A percentile compares a stretch with the other conserved stretches of the same genome.
Evolutionary conservation across 768 basidiomycete genomes (phyloP).

Genomic region (Phaeolepiota aurea): DNA sequence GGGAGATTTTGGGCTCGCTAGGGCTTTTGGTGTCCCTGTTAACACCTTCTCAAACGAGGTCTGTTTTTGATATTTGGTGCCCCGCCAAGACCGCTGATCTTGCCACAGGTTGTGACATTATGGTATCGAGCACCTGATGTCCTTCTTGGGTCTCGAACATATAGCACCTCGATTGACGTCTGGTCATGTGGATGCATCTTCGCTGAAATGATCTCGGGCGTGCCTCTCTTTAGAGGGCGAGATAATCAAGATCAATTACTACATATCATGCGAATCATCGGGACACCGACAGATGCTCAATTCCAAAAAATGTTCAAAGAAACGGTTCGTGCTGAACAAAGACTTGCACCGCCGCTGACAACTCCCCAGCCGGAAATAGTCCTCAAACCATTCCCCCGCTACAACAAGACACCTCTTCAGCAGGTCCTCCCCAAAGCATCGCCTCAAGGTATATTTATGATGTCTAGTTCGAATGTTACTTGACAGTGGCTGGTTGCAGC

Average conservation of each 20-base stretch:
- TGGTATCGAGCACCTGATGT: conserved; percentile 99
- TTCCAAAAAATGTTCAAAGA: conserved; percentile 85
- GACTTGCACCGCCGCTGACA: conserved; percentile 3
- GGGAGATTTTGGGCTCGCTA: conserved; percentile 94
- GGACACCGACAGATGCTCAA: conserved; percentile 85
- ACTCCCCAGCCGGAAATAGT: conserved; percentile 68
- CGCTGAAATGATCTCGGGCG: conserved; percentile 98
- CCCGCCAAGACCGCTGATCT: conserved; percentile 5
- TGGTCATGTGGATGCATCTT: conserved; percentile 99
- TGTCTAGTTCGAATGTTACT: too few relatives aligned
- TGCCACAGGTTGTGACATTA: conserved; percentile 79
- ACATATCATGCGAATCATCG: conserved; percentile 95
- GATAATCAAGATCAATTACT: conserved; percentile 98
- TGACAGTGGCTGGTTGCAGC: too few relatives aligned
- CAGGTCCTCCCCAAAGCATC: conserved; percentile 83
- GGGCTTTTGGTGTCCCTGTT: conserved; percentile 97
- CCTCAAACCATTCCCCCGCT: conserved; percentile 79
- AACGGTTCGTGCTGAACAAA: conserved; percentile 46
- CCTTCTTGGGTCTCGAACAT: conserved; percentile 91
- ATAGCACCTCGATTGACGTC: conserved; percentile 96
- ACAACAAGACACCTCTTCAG: conserved; percentile 74
- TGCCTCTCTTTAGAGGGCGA: conserved; percentile 91
- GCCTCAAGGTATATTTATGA: conserved; percentile 63
- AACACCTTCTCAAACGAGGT: conserved; percentile 99
- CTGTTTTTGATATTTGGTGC: conserved; percentile 3